Evolutionary conservation across 140 eudicot genomes (phyloP).

Genomic region (Senecio squalidus): DNA sequence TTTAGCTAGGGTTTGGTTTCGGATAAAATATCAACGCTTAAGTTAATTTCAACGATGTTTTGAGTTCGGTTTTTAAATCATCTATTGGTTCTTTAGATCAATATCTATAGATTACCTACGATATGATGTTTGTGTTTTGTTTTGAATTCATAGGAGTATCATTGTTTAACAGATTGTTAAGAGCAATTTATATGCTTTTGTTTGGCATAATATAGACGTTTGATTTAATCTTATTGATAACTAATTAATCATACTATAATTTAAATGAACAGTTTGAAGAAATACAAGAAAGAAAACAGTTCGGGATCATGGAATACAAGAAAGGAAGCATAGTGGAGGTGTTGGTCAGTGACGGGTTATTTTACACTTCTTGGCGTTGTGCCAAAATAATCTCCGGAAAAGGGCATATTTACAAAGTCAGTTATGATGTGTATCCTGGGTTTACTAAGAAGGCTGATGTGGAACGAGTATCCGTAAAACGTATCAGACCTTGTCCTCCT

Average conservation of each 20-base stretch:
- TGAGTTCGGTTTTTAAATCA: too few species aligned
- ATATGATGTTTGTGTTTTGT: too few species aligned
- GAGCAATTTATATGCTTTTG: neutral
- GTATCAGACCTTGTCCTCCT: slow-evolving; percentile 58
- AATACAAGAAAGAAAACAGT: neutral
- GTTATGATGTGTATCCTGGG: slow-evolving; percentile 31
- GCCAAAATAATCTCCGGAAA: slow-evolving; percentile 42
- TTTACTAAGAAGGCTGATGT: slow-evolving; percentile 17
- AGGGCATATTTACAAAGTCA: slow-evolving; percentile 32
- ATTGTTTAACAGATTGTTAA: neutral
- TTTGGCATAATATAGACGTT: neutral
- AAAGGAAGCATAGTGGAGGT: slow-evolving; percentile 24
- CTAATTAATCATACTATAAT: neutral
- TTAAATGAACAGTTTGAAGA: neutral
- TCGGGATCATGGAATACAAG: slow-evolving; percentile 16
- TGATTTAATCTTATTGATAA: neutral
- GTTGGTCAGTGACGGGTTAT: neutral
- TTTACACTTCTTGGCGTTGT: slow-evolving; percentile 26
- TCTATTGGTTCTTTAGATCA: too few species aligned
- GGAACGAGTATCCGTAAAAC: slow-evolving; percentile 29
- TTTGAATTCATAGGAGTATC: too few species aligned
- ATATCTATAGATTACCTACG: too few species aligned
- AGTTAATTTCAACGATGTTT: too few species aligned
- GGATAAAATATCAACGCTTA: too few species aligned
- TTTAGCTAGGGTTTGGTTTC: too few species aligned